Base-by-base conservation (phyloP, 331 rosid genomes). In the Ulmus americana region DNA sequence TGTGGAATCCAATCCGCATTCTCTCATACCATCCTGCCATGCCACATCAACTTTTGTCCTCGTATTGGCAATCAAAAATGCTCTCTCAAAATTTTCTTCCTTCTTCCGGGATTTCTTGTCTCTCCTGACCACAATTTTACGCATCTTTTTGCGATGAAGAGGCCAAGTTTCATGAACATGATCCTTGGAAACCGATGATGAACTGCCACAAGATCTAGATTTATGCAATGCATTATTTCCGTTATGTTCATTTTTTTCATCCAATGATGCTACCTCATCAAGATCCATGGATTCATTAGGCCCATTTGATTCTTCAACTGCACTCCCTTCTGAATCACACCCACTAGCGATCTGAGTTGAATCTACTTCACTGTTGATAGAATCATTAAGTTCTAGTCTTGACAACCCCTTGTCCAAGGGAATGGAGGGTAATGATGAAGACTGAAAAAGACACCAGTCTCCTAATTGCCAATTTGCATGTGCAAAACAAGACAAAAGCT, bases 391-490 rank as follows among this genome's bases (percentile, higher is more conserved):
- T 70, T 85, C 88, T 48, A 72, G 62, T 66, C 80, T 82, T 79
- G 88, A 82, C 39, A 73, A 60, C 68, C 73, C 87, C 74, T 81
- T 85, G 56, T 79, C 82, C 62, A 56, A 50, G 49, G 85, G 77
- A 73, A 55, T 54, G 35, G 87, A 71, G 68, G 85, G 76, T 55
- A 83, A 58, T 11, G 66, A 14, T 7, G 78, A 74, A 15, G 84
- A 64, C 45, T 86, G 87, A 42, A 87, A 75, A 44, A 94, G 97
- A 84, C 99, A 94, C 99, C 97, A 87, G 82, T 94, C 96, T 53
- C 95, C 96, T 84, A 94, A 78, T 79, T 87, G 95, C 99, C 97
- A 94, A 82, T 81, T 90, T 57, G 96, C 90, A 81, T 90, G 95
- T 47, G 90, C 76, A 80, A 89, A 94, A 79, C 96, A 90, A 71